Conservation (phyloP, 1,139 yeast genomes). For the Pichia sp. region DNA sequence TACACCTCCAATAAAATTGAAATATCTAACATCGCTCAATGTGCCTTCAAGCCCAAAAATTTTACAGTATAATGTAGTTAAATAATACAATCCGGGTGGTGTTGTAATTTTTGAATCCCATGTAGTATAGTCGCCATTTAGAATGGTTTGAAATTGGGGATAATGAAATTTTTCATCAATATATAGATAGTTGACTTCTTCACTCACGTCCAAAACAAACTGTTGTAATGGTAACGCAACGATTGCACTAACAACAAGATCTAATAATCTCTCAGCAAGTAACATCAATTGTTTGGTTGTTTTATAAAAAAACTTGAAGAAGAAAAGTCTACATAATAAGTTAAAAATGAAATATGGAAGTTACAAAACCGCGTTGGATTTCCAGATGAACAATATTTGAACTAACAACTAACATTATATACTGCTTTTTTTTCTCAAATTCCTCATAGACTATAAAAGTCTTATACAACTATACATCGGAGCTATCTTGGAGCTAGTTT, state of each 20-base stretch:
- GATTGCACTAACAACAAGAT: slow-evolving; percentile 12
- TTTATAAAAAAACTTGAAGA: background rate
- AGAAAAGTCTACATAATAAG: background rate
- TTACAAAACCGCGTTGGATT: background rate
- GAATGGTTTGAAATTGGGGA: slow-evolving; percentile 66
- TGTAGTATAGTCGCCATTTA: slow-evolving; percentile 47
- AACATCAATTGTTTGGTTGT: background rate
- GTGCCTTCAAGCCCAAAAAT: slow-evolving; percentile 29
- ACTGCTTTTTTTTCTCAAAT: background rate
- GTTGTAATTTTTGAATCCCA: slow-evolving; percentile 96
- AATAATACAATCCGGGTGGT: slow-evolving; percentile 83
- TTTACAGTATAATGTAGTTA: slow-evolving; percentile 49
- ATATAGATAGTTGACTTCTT: slow-evolving; percentile 36
- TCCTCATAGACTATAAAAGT: background rate
- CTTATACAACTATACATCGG: background rate
- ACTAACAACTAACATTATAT: no score
- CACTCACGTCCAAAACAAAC: slow-evolving; percentile 20
- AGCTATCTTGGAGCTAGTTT: background rate
- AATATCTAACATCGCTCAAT: slow-evolving; percentile 43
- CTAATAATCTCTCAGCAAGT: slow-evolving; percentile 11
- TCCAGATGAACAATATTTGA: background rate
- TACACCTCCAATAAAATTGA: slow-evolving; percentile 61
- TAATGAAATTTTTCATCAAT: slow-evolving; percentile 84
- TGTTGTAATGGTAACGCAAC: slow-evolving; percentile 15
- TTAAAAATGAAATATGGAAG: background rate